These are phyloP conservation scores for Colletotrichum spinosum DNA, from an alignment of 2,329 filamentous ascomycete genomes.

Conservation along the genomic window DNA sequence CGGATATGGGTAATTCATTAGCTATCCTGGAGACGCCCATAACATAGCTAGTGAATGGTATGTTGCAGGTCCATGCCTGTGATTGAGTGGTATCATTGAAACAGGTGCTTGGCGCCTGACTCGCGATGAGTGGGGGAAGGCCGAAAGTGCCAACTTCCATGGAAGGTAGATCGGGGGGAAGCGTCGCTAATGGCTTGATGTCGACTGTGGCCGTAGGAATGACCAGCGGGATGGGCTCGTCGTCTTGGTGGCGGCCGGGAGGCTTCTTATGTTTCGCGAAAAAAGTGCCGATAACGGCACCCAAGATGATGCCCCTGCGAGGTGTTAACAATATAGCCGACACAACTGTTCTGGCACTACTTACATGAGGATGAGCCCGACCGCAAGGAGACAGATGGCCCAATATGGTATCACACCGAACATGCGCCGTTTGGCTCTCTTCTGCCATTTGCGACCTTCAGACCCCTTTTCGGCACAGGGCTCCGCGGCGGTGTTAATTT, in stretches of 20 bases:
- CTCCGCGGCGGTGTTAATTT: slow-evolving; percentile 64
- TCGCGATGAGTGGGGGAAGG: slow-evolving; percentile 65
- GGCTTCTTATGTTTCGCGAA: slow-evolving; percentile 48
- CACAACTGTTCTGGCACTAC: neutral
- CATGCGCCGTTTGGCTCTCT: slow-evolving; percentile 63
- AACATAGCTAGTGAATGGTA: slow-evolving; percentile 58
- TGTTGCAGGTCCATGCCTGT: slow-evolving; percentile 73
- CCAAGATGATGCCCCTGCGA: slow-evolving; percentile 60
- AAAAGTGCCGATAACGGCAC: slow-evolving; percentile 65
- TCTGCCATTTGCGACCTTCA: slow-evolving; percentile 56
- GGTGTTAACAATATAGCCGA: neutral
- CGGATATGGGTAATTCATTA: slow-evolving; percentile 43
- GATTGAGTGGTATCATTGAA: slow-evolving; percentile 65
- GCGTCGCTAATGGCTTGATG: slow-evolving; percentile 61
- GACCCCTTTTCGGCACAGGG: slow-evolving; percentile 58
- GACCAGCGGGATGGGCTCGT: slow-evolving; percentile 46
- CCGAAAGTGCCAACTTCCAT: slow-evolving; percentile 67
- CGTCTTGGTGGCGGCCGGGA: slow-evolving; percentile 39
- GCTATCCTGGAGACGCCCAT: slow-evolving; percentile 52
- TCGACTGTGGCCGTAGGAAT: slow-evolving; percentile 57
- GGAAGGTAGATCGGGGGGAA: slow-evolving; percentile 62
- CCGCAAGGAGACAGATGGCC: slow-evolving; percentile 64
- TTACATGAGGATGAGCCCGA: slow-evolving; percentile 61
- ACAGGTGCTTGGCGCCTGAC: slow-evolving; percentile 65
- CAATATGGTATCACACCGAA: slow-evolving; percentile 72